Base-by-base conservation (phyloP, 2,329 filamentous ascomycete species). In the Arthrobotrys musiformis region DNA sequence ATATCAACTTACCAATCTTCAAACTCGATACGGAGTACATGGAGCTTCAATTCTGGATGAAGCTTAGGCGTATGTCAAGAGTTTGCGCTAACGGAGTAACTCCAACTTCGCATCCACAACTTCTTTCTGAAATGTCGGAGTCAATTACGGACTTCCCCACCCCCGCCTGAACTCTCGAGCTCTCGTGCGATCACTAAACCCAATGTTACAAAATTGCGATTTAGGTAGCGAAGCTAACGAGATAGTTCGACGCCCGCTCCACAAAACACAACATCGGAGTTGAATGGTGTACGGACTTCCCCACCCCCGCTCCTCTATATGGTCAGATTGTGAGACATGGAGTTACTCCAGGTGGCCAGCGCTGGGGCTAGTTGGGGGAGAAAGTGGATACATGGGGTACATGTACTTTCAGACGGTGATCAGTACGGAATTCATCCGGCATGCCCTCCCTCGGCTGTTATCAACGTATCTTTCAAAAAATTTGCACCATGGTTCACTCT, bases 391-490 rank as follows among this genome's bases (percentile, higher is more conserved):
- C 28, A 63, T 48, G 35, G 44, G 46, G 56, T 64, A 66, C 46
- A 54, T 52, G 44, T 15, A 52, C 24, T 48, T 52, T 63, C 37
- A 35, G 44, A 70, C 56, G 48, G 58, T 70, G 73, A 70, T 70
- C 73, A 56, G 26, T 60, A 33, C 48, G 24, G 40, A 61, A 77
- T 77, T 70, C 66, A 77, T 69, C 73, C 73, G 73, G 54, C 54
- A 40, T 40, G n/a, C 54, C 24, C 44, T 35, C 40, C 60, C 42
- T 70, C 66, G 73, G 73, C 60, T 77, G 72, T 76, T 76, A 76
- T 76, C 72, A 64, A 58, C n/a, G 22, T 33, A 26, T 50, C 44
- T 58, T 48, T 42, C 40, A 69, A n/a, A n/a, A 42, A 42, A 40
- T 30, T 62, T 26, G 33, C 54, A 26, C 54, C 54, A 58, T 58